phyloP scores from a whole-genome alignment of 2,329 filamentous ascomycete genomes.

The Neonectria hederae region DNA sequence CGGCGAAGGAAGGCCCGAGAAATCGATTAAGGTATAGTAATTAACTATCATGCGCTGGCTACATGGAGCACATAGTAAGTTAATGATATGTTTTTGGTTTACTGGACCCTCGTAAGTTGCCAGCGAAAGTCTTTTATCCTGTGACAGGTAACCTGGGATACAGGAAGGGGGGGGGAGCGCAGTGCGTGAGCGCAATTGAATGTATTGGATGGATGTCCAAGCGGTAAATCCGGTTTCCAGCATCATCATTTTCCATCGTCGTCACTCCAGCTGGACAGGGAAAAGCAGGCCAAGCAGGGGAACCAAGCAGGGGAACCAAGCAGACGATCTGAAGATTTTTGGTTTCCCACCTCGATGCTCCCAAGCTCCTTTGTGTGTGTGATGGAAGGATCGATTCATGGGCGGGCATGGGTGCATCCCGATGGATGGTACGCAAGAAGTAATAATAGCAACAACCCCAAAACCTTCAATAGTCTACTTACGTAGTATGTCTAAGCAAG shows the following conservation, averaged over 20 bases:
- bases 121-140: too few species aligned
- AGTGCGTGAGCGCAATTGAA: neutral
- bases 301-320: too few species aligned
- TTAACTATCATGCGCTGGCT: neutral
- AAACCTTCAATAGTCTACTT: neutral
- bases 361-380: neutral
- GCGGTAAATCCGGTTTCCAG: neutral
- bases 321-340: neutral
- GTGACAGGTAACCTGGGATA: too few species aligned
- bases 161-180: too few species aligned
- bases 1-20: neutral
- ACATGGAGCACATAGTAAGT: too few species aligned
- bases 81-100: neutral
- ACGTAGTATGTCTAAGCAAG: too few species aligned
- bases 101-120: neutral
- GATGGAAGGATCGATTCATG: neutral
- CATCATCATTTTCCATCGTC: neutral
- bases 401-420: neutral
- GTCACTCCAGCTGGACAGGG: neutral
- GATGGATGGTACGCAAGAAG: neutral
- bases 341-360: neutral
- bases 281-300: neutral
- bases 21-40: conserved; percentile 17
- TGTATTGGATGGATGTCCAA: neutral
- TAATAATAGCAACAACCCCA: conserved; percentile 3